Evolutionary conservation across 1,139 yeast species (phyloP), one percentile per base, ranked within the genome.

Genomic region (Candida tetrigidarum): DNA sequence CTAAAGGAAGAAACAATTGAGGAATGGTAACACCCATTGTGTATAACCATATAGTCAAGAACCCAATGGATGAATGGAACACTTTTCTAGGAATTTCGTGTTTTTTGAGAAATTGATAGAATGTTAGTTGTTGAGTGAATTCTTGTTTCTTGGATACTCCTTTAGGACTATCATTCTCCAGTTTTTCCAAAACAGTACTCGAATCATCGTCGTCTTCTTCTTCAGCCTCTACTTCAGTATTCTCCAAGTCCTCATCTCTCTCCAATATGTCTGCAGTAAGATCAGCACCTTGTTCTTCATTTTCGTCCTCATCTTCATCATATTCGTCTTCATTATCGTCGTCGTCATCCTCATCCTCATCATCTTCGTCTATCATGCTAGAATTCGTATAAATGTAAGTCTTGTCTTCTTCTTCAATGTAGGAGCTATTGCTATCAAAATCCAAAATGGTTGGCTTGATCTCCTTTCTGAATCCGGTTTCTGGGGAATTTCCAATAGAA

Each of bases 31-130:
- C 70, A 5, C 95, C 93, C 33, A 67, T 60, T 0, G 87, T 78
- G 62, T 91, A 92, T 35, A 89, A 69, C 60, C 79, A 84, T 33
- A 93, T 66, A 1, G 97, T 84, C 39, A 91, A 59, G 48, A 89
- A 75, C 0, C 97, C 99, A 44, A 91, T 89, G 1, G 96, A 86
- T 5, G 93, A 86, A 63, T 93, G 99, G 49, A 93, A 80, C 4
- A 78, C 69, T 63, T 93, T 93, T 56, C 99, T 78, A 3, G 96
- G 95, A 18, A 93, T 74, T 63, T 93, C 99, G 60, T 93, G 93
- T 58, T 86, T 87, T 32, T 83, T 77, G 34, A 84, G 64, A 53
- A 83, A 81, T 42, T 72, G 72, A 19, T 80, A 75, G 57, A 82
- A 72, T 50, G 59, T 56, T 7, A 37, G 25, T 9, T 30, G 23